These are phyloP conservation scores for Ceratorhiza oryzae-sativae DNA, from an alignment of 1,284 basidiomycete genomes.

Conservation along the genomic window DNA sequence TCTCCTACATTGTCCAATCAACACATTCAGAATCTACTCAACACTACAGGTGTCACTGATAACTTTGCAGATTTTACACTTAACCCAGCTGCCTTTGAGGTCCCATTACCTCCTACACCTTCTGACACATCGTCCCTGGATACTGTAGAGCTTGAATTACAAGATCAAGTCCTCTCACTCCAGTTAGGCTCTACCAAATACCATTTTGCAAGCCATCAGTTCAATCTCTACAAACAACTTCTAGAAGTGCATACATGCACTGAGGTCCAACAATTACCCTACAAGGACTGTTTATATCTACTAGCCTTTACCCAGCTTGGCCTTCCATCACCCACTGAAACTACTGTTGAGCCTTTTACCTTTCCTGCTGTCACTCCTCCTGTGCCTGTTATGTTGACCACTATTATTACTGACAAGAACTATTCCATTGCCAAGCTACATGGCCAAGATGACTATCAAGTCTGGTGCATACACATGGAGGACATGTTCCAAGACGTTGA, in stretches of 20 bases:
- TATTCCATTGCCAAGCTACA: constrained; percentile 3
- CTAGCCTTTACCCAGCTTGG: too few relatives aligned
- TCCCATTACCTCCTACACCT: background rate
- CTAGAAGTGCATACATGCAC: too few relatives aligned
- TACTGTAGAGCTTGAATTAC: background rate
- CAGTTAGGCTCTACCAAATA: too few relatives aligned
- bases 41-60: background rate
- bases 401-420: constrained; percentile 9
- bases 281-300: too few relatives aligned
- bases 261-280: too few relatives aligned
- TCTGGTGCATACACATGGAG: constrained; percentile 18
- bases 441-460: constrained; percentile 13
- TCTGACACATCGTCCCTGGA: background rate
- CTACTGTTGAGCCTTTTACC: too few relatives aligned
- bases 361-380: too few relatives aligned
- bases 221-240: too few relatives aligned
- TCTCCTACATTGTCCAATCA: background rate
- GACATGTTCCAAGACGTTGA: constrained; percentile 31
- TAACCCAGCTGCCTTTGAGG: background rate
- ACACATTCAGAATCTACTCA: background rate
- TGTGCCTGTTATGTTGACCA: background rate
- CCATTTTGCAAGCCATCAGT: too few relatives aligned
- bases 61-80: background rate
- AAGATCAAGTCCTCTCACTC: too few relatives aligned
- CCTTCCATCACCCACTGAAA: too few relatives aligned